Base-by-base conservation (phyloP, 768 basidiomycete species). In the Myochromella boudieri region DNA sequence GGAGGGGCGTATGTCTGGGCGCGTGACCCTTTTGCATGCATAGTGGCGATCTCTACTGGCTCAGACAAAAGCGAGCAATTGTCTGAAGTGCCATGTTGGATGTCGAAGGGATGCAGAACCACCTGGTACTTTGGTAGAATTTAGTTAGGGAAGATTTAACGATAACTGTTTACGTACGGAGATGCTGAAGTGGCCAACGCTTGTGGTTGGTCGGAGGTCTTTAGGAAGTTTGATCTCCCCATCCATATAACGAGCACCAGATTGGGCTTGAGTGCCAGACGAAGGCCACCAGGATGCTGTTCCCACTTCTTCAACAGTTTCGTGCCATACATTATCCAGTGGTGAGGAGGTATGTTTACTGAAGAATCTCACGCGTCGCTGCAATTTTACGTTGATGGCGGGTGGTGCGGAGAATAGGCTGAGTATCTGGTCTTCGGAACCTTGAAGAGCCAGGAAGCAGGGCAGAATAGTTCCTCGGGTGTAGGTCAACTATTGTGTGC, bases 201-300 rank as follows among this genome's bases (percentile, higher is more conserved):
- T 66, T 32, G 74, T 74, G 14, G 77, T 68, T 15, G 79, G 77
- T 39, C 75, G 58, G 22, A 81, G 62, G 47, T 79, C 76, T 59
- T 80, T 80, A 11, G 73, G 59, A 2, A 81, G 64, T 26, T 65
- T 68, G 33, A 81, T 76, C 58, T 81, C 79, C 5, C 79, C 79
- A 52, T 79, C 75, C 21, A 80, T 62, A 46, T 70, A 63, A 15
- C 77, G 74, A 20, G 60, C 62, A 25, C 63, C 60, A 3, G 66
- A 46, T 25, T 63, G 60, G 41, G 55, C 63, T 4, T 59, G 48
- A 27, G 55, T 53, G 11, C 66, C 63, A 8, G 61, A 50, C 2
- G 70, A 69, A 6, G 74, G 70, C 77, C 79, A 79, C 75, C 75
- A 77, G 5, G 66, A 65, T 22, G 76, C 78, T 18, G 63, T 55